Evolutionary conservation across 2,329 filamentous ascomycete genomes (phyloP), one percentile per base, ranked within the genome.

Genomic region (Talaromyces piceae): DNA sequence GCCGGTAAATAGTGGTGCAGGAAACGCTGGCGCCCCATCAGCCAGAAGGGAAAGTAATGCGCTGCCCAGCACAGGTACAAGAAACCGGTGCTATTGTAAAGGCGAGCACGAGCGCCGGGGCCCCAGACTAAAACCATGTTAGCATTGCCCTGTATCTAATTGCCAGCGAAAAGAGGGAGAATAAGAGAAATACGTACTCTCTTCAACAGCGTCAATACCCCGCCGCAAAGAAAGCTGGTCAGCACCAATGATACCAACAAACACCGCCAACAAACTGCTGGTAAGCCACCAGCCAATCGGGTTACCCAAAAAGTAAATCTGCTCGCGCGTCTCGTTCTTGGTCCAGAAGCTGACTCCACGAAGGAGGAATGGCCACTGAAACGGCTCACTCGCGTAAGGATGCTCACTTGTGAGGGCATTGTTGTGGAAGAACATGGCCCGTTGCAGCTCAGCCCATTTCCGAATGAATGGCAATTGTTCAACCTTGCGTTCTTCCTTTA

Each of bases 271-370:
- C 50, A 98, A 76, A 72, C 88, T 90, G 70, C 89, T 95, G 12
- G 89, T 84, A 57, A 98, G 79, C 93, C 93, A 98, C 91, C 94
- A 98, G 53, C 91, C 93, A 56, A 97, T 71, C 0, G 93, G 93
- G 73, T 98, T 98, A 52, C 93, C 93, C 26, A 98, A 76, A 77
- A 98, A 98, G 74, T 98, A 98, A 59, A 98, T 98, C 70, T 98
- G 93, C 74, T 95, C 84, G 55, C 88, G 84, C 8, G 91, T 96
- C 51, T 94, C 88, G 68, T 88, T 90, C 67, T 97, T 87, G 7
- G 93, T 98, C 93, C 93, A 98, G 84, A 98, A 98, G 72, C 90
- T 96, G 61, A 98, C 91, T 72, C 93, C 93, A 26, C 93, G 86
- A 52, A 98, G 82, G 66, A 98, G 79, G 81, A 98, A 97, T 1